Percentiles rank a stretch among this genome's conserved stretches.
These are phyloP conservation scores for Euphorbia peplus DNA, from an alignment of 345 rosid genomes.

Conservation along the genomic window DNA sequence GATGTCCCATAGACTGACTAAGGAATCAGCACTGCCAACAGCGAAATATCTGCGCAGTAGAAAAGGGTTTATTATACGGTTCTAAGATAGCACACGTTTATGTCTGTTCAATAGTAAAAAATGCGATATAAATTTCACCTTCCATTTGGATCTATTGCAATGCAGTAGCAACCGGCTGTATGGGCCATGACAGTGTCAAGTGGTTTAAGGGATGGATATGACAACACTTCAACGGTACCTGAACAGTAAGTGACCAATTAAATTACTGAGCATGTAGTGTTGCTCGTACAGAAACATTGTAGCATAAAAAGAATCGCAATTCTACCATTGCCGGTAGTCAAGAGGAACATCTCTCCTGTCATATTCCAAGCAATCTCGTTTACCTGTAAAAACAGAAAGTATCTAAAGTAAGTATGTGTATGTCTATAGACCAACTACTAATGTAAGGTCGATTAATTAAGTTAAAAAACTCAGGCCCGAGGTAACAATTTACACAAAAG, in stretches of 20 bases:
- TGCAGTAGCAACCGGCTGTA: conserved; percentile 97
- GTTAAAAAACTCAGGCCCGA: not conserved
- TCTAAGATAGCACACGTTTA: not conserved
- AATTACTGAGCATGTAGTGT: not conserved
- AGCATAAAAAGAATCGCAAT: conserved; percentile 12
- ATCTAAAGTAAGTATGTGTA: not conserved
- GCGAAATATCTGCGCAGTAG: conserved; percentile 71
- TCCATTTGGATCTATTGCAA: conserved; percentile 94
- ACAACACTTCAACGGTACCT: conserved; percentile 92
- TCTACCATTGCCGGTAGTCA: conserved; percentile 94
- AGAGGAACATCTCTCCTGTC: conserved; percentile 89
- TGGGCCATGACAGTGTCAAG: conserved; percentile 87
- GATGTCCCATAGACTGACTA: conserved; percentile 98
- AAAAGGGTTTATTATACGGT: conserved; percentile 3
- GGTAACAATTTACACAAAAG: not conserved
- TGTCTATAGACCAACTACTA: not conserved
- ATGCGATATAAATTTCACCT: conserved; percentile 41
- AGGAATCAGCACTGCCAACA: conserved; percentile 98
- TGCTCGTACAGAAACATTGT: not conserved
- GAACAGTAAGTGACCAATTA: conserved; percentile 2
- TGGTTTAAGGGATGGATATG: conserved; percentile 77
- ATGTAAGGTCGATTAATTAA: not conserved
- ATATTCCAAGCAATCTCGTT: conserved; percentile 99
- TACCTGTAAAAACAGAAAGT: conserved; percentile 46
- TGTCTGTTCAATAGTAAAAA: not conserved